phyloP scores from a whole-genome alignment of 257 asterid genomes.

The Nicotiana knightiana region DNA sequence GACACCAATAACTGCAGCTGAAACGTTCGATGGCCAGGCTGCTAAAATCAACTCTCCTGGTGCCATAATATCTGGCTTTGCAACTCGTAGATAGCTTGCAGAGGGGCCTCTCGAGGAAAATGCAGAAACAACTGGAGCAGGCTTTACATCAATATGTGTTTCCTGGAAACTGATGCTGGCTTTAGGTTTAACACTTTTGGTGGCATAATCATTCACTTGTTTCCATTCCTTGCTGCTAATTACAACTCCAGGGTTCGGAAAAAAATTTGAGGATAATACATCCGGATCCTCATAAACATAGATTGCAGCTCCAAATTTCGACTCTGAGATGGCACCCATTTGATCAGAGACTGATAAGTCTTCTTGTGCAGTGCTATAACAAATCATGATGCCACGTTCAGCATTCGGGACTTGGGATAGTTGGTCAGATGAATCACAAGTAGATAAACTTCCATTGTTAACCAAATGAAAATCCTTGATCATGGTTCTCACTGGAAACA shows the following conservation, averaged over 20 bases:
- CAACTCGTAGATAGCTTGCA: background rate
- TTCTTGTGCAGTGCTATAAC: background rate
- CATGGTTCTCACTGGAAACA: constrained; percentile 17
- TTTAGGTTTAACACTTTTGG: background rate
- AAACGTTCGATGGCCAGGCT: constrained; percentile 1
- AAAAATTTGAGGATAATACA: background rate
- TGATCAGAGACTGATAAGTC: background rate
- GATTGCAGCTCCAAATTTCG: background rate
- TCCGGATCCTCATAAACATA: background rate
- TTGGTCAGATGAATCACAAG: background rate
- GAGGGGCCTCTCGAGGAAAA: background rate
- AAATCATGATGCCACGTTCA: background rate
- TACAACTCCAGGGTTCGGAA: background rate
- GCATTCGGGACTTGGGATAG: background rate
- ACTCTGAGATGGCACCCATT: background rate
- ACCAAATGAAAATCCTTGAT: background rate
- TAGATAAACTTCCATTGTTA: background rate
- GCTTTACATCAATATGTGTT: background rate
- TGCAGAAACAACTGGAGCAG: background rate
- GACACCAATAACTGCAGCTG: background rate
- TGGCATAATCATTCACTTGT: background rate
- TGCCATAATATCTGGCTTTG: background rate
- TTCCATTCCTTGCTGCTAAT: background rate
- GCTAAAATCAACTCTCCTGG: background rate
- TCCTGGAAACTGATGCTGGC: background rate